Percentiles rank a stretch among this genome's conserved stretches.
These are phyloP conservation scores for Rhizomucor miehei DNA, from an alignment of 371 early-diverging fungal species.

Conservation along the genomic window DNA sequence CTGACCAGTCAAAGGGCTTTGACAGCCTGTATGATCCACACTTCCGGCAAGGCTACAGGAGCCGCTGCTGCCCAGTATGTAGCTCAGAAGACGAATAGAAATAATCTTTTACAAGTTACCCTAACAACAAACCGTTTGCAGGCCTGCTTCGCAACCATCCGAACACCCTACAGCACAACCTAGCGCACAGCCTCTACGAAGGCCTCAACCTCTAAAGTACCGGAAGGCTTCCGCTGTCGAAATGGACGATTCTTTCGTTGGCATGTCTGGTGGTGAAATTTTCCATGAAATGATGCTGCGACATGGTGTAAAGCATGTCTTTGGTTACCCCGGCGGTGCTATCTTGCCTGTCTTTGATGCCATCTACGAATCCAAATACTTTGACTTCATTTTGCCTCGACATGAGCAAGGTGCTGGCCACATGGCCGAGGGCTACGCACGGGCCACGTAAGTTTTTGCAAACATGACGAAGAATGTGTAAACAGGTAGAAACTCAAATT, in stretches of 20 bases:
- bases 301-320: conserved; percentile 88
- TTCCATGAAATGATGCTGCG: conserved; percentile 98
- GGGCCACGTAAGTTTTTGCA: conserved; percentile 69
- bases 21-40: conserved; percentile 26
- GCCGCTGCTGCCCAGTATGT: conserved; percentile 19
- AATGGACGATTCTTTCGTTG: conserved; percentile 79
- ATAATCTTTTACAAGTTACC: background rate
- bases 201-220: conserved; percentile 26
- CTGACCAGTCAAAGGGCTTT: conserved; percentile 10
- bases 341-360: conserved; percentile 97
- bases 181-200: conserved; percentile 1
- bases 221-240: conserved; percentile 15
- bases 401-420: conserved; percentile 99
- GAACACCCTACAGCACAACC: conserved; percentile 12
- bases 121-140: too few relatives aligned
- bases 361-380: conserved; percentile 92
- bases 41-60: conserved; percentile 20
- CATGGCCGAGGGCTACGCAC: conserved; percentile 97
- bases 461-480: conserved; percentile 1
- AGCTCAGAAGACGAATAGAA: background rate
- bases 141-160: conserved; percentile 6
- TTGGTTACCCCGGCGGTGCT: conserved; percentile 98
- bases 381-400: conserved; percentile 92
- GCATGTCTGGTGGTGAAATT: conserved; percentile 97
- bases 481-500: background rate